These are phyloP conservation scores for Hygrophorus pudorinus DNA, from an alignment of 768 basidiomycete species.

Conservation along the genomic window DNA sequence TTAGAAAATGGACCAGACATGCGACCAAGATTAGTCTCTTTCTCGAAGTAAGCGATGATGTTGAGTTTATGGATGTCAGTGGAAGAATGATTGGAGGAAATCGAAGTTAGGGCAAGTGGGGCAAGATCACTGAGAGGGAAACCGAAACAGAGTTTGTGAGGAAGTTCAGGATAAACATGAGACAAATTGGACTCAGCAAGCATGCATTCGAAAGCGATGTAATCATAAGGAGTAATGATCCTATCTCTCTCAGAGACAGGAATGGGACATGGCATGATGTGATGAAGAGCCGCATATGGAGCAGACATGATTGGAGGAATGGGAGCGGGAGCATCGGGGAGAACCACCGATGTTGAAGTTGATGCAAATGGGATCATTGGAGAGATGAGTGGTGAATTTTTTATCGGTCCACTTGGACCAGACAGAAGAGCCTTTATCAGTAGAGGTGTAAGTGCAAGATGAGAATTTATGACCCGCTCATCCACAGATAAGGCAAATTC, in stretches of 20 bases:
- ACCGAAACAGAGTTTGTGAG: conserved; percentile 18
- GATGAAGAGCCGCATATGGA: conserved; percentile 19
- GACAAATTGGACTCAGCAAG: conserved; percentile 16
- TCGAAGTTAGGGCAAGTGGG: neutral
- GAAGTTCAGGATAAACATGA: conserved; percentile 18
- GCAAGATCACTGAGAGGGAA: conserved; percentile 27
- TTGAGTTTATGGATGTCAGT: conserved; percentile 2
- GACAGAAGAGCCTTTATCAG: conserved; percentile 9
- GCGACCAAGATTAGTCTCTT: conserved; percentile 6
- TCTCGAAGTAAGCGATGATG: conserved; percentile 9
- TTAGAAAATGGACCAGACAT: conserved; percentile 15
- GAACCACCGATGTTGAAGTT: conserved; percentile 14
- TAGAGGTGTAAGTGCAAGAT: conserved; percentile 4
- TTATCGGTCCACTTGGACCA: no score
- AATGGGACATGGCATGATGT: conserved; percentile 17
- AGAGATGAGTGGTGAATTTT: no score
- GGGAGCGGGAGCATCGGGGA: conserved; percentile 6
- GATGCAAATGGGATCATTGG: no score
- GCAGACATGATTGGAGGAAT: conserved; percentile 17
- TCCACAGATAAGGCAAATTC: no score
- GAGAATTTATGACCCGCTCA: no score
- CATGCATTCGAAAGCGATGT: conserved; percentile 16
- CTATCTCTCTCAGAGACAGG: conserved; percentile 13
- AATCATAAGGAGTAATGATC: conserved; percentile 22
- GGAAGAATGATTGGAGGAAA: conserved; percentile 10